Evolutionary conservation across 2,329 filamentous ascomycete species (phyloP).

Genomic region (Trichophyton benhamiae): DNA sequence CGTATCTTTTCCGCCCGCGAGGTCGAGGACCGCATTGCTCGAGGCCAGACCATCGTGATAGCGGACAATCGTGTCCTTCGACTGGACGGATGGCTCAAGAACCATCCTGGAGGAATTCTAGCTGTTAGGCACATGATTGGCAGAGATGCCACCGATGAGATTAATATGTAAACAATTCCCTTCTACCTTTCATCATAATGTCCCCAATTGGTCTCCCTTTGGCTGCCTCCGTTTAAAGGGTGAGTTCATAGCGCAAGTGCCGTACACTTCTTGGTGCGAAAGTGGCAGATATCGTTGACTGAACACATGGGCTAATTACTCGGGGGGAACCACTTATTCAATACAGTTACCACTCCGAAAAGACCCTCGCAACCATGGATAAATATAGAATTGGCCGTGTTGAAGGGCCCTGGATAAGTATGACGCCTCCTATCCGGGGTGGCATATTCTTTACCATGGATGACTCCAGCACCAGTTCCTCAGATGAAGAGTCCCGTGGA

Average conservation of each 20-base stretch:
- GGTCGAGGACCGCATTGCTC: slow-evolving; percentile 71
- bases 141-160: slow-evolving; percentile 84
- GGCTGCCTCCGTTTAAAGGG: neutral
- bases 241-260: neutral
- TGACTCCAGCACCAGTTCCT: slow-evolving; percentile 25
- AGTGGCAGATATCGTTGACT: neutral
- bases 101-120: slow-evolving; percentile 84
- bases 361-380: slow-evolving; percentile 62
- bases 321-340: neutral
- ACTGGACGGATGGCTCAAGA: slow-evolving; percentile 75
- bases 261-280: neutral
- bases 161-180: slow-evolving; percentile 57
- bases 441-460: slow-evolving; percentile 55
- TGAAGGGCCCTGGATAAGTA: slow-evolving; percentile 72
- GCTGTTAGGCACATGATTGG: slow-evolving; percentile 87
- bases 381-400: slow-evolving; percentile 73
- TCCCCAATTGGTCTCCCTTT: neutral
- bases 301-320: neutral
- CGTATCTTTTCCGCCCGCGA: slow-evolving; percentile 46
- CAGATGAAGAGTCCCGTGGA: neutral
- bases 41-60: slow-evolving; percentile 67
- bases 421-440: slow-evolving; percentile 80
- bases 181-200: neutral
- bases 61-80: slow-evolving; percentile 70
- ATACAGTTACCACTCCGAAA: slow-evolving; percentile 50